A percentile compares a stretch with the other conserved stretches of the same genome.
phyloP scores from a whole-genome alignment of 2,329 filamentous ascomycete species.

The Dendrostoma leiphaemia region DNA sequence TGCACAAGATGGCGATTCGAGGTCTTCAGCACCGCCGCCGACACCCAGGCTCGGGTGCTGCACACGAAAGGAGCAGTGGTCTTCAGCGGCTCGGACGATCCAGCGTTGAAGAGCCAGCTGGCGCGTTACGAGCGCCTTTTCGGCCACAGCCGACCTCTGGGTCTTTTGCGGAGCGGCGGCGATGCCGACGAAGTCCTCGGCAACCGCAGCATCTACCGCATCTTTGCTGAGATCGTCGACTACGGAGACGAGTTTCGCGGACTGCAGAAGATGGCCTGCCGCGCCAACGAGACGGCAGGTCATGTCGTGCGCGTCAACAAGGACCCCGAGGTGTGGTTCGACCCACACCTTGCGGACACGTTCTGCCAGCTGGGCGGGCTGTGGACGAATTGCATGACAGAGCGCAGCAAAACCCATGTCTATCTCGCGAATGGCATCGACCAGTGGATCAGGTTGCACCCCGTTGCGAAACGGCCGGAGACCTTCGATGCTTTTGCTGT shows the following conservation, averaged over 20 bases:
- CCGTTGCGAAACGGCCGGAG: too few relatives aligned
- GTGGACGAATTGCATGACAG: slow-evolving; percentile 33
- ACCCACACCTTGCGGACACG: slow-evolving; percentile 27
- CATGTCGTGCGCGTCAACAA: slow-evolving; percentile 21
- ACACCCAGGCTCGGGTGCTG: not conserved
- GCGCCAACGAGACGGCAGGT: slow-evolving; percentile 29
- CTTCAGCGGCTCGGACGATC: slow-evolving; percentile 15
- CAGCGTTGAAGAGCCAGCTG: slow-evolving; percentile 17
- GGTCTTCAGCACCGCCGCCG: not conserved
- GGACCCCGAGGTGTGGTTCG: slow-evolving; percentile 21
- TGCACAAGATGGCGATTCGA: slow-evolving; percentile 2
- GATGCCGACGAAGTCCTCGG: slow-evolving; percentile 31
- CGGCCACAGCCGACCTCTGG: slow-evolving; percentile 17
- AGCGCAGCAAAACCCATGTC: slow-evolving; percentile 25
- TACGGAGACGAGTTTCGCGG: slow-evolving; percentile 32
- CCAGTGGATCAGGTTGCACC: slow-evolving; percentile 24
- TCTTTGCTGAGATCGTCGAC: slow-evolving; percentile 34
- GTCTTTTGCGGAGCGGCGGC: slow-evolving; percentile 9
- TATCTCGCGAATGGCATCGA: slow-evolving; percentile 32
- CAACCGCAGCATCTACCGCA: slow-evolving; percentile 35
- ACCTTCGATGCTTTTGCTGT: slow-evolving; percentile 17
- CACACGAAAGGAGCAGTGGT: slow-evolving; percentile 19
- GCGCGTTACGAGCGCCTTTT: slow-evolving; percentile 20
- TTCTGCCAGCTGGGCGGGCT: slow-evolving; percentile 36
- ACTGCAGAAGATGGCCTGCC: slow-evolving; percentile 29